Evolutionary conservation across 2,329 filamentous ascomycete genomes (phyloP).

Genomic region (Trichoderma semiorbis): DNA sequence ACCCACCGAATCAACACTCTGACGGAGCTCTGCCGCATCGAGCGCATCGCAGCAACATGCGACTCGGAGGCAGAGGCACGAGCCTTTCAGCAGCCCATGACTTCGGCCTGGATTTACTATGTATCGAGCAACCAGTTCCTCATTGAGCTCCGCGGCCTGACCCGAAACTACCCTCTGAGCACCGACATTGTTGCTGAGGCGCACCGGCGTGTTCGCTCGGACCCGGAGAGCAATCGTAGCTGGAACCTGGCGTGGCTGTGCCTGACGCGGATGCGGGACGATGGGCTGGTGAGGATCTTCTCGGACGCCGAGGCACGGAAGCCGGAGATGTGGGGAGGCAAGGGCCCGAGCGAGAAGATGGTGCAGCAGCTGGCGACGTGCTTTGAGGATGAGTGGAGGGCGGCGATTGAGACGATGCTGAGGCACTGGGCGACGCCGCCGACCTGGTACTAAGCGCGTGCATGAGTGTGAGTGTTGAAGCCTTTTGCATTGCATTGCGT

Average conservation of each 20-base stretch:
- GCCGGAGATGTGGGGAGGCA: slow-evolving; percentile 67
- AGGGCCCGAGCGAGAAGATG: slow-evolving; percentile 52
- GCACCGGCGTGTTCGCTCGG: slow-evolving; percentile 58
- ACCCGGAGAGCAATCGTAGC: slow-evolving; percentile 64
- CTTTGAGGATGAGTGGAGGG: slow-evolving; percentile 65
- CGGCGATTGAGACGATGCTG: slow-evolving; percentile 62
- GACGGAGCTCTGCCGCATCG: slow-evolving; percentile 67
- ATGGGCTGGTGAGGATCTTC: slow-evolving; percentile 58
- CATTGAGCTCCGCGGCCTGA: slow-evolving; percentile 65
- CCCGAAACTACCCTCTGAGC: slow-evolving; percentile 64
- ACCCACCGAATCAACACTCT: slow-evolving; percentile 71
- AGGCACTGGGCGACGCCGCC: slow-evolving; percentile 64
- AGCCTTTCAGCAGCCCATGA: slow-evolving; percentile 61
- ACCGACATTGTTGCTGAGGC: slow-evolving; percentile 64
- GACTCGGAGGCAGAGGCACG: slow-evolving; percentile 57
- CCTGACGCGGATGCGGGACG: slow-evolving; percentile 61
- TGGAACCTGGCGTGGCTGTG: slow-evolving; percentile 77
- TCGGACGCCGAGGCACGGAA: slow-evolving; percentile 58
- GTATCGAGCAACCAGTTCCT: slow-evolving; percentile 68
- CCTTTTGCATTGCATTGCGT: not conserved
- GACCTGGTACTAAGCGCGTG: slow-evolving; percentile 43
- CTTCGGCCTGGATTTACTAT: slow-evolving; percentile 67
- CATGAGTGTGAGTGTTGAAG: not conserved
- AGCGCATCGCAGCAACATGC: slow-evolving; percentile 59
- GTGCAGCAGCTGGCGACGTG: slow-evolving; percentile 57